phyloP scores from a whole-genome alignment of 306 rosid genomes.

The Castanea crenata region DNA sequence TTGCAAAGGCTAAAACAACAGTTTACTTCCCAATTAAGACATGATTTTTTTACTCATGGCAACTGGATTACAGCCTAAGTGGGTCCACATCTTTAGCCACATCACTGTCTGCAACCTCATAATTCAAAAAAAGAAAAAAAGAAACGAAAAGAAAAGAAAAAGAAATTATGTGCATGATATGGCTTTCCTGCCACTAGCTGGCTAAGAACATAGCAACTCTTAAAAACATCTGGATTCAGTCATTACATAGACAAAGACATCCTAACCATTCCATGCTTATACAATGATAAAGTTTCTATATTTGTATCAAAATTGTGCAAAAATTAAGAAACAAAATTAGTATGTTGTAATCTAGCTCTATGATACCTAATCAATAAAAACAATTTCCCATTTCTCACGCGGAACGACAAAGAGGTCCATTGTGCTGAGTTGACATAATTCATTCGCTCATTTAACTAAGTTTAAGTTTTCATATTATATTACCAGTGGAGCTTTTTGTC shows the following conservation, averaged over 20 bases:
- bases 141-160: not conserved
- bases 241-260: slow-evolving; percentile 2
- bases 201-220: not conserved
- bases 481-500: slow-evolving; percentile 7
- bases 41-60: not conserved
- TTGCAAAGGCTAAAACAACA: not conserved
- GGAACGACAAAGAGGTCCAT: slow-evolving; percentile 21
- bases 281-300: not conserved
- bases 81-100: not conserved
- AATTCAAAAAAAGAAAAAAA: not conserved
- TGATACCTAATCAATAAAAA: not conserved
- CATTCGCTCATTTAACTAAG: not conserved
- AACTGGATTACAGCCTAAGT: not conserved
- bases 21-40: not conserved
- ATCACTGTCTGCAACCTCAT: not conserved
- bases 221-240: not conserved
- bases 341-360: not conserved
- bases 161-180: not conserved
- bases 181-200: not conserved
- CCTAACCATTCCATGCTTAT: not conserved
- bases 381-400: not conserved
- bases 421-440: slow-evolving; percentile 4
- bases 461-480: not conserved
- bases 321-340: not conserved
- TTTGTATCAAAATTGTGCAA: not conserved